Evolutionary conservation across 2,329 filamentous ascomycete genomes (phyloP), one percentile per base, ranked within the genome.

Genomic region (Alternaria postmessia): DNA sequence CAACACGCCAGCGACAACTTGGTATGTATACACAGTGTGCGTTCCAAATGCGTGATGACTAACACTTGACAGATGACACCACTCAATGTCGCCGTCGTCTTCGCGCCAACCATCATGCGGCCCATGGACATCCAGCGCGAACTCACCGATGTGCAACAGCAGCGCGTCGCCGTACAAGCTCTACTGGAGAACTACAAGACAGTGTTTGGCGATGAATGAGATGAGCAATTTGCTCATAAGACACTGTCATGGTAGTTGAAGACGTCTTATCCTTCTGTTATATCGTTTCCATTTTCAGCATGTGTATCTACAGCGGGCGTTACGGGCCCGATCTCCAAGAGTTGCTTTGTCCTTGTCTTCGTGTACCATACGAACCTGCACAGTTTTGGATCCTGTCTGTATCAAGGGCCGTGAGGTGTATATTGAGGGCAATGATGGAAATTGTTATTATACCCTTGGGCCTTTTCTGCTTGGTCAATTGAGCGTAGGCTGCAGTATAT

Each of bases 51-150:
- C 8, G 28, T 26, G 6, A 44, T 47, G 26, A 43, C 69, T 77
- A 59, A 78, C 42, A 39, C 24, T 2, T 28, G 8, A 7, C 38
- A 92, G 88, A 99, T 99, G 95, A 97, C 93, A 24, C 92, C 94
- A 57, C 92, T 96, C 80, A 99, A 99, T 75, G 82, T 98, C 62
- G 93, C 95, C 4, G 95, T 99, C 42, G 95, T 99, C 38, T 99
- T 99, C 76, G 95, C 95, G 8, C 95, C 95, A 7, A 99, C 95
- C 1, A 96, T 99, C 70, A 96, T 99, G 92, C 88, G 94, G 69
- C 93, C 96, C 57, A 86, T 89, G 75, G 94, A 90, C 72, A 87
- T 98, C 62, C 93, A 96, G 78, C 89, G 93, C 62, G 95, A 99
- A 79, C 96, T 99, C 89, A 94, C 90, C 30, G 95, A 99, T 76